These are phyloP conservation scores for Cucumis melo DNA, from an alignment of 306 rosid genomes.

Conservation along the genomic window DNA sequence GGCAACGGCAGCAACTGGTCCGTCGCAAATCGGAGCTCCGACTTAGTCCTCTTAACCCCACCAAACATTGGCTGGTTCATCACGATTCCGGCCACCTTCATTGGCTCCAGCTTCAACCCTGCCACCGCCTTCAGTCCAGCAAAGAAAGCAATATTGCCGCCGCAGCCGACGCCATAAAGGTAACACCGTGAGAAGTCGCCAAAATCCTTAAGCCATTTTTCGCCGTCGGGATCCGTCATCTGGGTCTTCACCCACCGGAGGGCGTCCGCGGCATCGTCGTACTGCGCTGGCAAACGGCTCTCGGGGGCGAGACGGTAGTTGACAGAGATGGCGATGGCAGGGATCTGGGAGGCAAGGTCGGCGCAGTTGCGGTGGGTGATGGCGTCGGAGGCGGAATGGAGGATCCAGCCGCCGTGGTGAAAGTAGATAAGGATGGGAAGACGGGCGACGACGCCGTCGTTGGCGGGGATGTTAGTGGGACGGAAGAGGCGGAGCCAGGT, in stretches of 20 bases:
- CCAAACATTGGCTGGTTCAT: slow-evolving; percentile 75
- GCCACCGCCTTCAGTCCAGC: slow-evolving; percentile 2
- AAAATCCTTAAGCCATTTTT: slow-evolving; percentile 43
- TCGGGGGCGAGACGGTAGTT: slow-evolving; percentile 2
- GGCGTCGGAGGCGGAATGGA: neutral
- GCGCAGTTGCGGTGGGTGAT: neutral
- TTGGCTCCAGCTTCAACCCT: slow-evolving; percentile 14
- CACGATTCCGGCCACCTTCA: slow-evolving; percentile 35
- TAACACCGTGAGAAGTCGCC: slow-evolving; percentile 53
- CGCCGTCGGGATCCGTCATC: slow-evolving; percentile 18
- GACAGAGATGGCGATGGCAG: neutral
- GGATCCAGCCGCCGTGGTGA: slow-evolving; percentile 7
- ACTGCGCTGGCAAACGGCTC: neutral
- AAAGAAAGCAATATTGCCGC: slow-evolving; percentile 46
- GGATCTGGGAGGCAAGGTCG: neutral
- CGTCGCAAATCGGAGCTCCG: slow-evolving; percentile 41
- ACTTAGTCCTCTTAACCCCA: slow-evolving; percentile 30
- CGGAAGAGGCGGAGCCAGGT: neutral
- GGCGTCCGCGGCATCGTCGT: neutral
- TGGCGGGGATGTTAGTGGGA: neutral
- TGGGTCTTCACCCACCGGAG: neutral
- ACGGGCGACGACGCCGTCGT: neutral
- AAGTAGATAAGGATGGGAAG: neutral
- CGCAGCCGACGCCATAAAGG: slow-evolving; percentile 35
- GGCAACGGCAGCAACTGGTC: slow-evolving; percentile 43